Base-by-base conservation (phyloP, 2,329 filamentous ascomycete genomes). In the Paraphoma chrysanthemicola region DNA sequence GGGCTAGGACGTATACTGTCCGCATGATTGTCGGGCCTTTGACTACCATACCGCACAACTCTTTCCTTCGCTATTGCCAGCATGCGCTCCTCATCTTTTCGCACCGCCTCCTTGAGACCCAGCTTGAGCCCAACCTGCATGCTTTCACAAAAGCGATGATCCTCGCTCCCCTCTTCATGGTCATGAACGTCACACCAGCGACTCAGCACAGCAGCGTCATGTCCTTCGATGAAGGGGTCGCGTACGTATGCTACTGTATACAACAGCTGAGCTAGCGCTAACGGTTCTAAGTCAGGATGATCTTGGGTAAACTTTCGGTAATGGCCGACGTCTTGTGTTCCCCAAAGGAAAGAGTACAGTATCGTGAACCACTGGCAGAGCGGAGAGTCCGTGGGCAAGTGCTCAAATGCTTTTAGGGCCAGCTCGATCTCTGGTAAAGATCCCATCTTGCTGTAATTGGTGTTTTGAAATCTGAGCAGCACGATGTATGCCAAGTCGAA, bases 351-450 rank as follows among this genome's bases (percentile, higher is more conserved):
- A 16, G 53, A 48, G 28, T 51, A 63, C 1, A 65, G 16, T 9
- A 59, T 57, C n/a, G 51, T 48, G 10, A 67, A 44, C 66, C 66
- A 68, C 8, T 48, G 39, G 33, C 66, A 68, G 7, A 68, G 54
- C 4, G 50, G 49, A 10, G 55, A 44, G 3, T 57, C 10, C 1
- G 41, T 16, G 5, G 56, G 57, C 2, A 68, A 48, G 39, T 62
- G 45, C 29, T 62, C 28, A 36, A 65, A 67, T n/a, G 57, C 53
- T 31, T 48, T 48, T 16, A 57, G 28, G 0, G 44, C 45, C 1
- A 43, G 30, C 2, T 42, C 10, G 4, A 61, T 31, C 1, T 44
- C 28, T 5, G 60, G 56, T 11, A 59, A 28, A 2, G 9, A n/a
- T 28, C 17, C 39, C 14, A n/a, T 44, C 9, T 31, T 38, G 8